A percentile compares a stretch with the other conserved stretches of the same genome.
Conservation (phyloP, 257 asterid species). For the Penstemon eatonii region DNA sequence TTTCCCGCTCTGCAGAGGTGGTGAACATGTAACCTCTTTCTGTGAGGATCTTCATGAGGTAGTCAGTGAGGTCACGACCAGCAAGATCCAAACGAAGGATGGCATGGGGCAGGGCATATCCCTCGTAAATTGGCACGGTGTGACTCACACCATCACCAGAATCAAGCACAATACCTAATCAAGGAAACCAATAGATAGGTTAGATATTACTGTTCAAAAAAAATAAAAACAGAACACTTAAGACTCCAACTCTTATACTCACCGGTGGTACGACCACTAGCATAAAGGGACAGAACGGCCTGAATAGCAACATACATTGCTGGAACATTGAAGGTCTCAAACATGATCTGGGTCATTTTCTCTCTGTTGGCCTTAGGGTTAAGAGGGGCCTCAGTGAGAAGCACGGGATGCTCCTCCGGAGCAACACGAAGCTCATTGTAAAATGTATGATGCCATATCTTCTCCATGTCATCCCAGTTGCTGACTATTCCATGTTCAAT, state of each 20-base stretch:
- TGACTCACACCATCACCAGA: slow-evolving; percentile 44
- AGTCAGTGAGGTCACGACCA: slow-evolving; percentile 40
- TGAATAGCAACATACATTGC: slow-evolving; percentile 43
- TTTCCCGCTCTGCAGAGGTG: slow-evolving; percentile 40
- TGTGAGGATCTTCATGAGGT: slow-evolving; percentile 39
- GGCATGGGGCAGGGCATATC: slow-evolving; percentile 36
- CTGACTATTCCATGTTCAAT: slow-evolving; percentile 52
- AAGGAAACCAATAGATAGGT: not conserved
- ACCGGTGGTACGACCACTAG: slow-evolving; percentile 44
- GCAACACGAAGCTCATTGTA: slow-evolving; percentile 54
- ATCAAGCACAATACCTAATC: slow-evolving; percentile 35
- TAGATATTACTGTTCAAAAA: not conserved
- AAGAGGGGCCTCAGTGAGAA: slow-evolving; percentile 60
- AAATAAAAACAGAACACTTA: not conserved
- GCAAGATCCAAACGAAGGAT: slow-evolving; percentile 37
- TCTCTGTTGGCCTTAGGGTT: slow-evolving; percentile 65
- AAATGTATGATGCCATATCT: slow-evolving; percentile 50
- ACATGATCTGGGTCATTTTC: slow-evolving; percentile 49
- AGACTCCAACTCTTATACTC: not conserved
- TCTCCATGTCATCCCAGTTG: slow-evolving; percentile 62
- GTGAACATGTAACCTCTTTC: slow-evolving; percentile 47
- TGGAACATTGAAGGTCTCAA: slow-evolving; percentile 34
- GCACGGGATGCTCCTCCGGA: slow-evolving; percentile 53
- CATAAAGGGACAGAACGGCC: slow-evolving; percentile 40
- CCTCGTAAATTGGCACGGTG: slow-evolving; percentile 40